Percentiles rank a stretch among this genome's conserved stretches.
phyloP scores from a whole-genome alignment of 2,329 filamentous ascomycete species.

The Trichoderma harzianum region DNA sequence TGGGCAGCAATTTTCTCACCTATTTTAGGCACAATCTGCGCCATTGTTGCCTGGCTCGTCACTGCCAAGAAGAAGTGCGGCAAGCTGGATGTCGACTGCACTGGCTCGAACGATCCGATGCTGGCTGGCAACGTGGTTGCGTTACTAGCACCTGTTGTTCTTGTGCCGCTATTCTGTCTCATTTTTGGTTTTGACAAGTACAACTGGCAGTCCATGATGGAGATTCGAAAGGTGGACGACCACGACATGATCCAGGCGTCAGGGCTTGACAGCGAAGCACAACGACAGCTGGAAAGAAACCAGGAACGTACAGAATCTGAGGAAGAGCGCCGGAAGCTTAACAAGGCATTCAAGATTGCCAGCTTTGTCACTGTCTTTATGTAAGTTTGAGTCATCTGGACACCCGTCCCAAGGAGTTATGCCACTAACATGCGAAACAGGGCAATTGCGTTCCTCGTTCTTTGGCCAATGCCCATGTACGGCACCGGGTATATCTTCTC shows the following conservation, averaged over 20 bases:
- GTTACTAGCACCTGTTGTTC: slow-evolving; percentile 70
- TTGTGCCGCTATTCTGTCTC: slow-evolving; percentile 73
- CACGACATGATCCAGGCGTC: slow-evolving; percentile 63
- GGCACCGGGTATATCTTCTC: slow-evolving; percentile 67
- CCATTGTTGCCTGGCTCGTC: slow-evolving; percentile 72
- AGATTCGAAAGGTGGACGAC: slow-evolving; percentile 76
- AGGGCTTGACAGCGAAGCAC: slow-evolving; percentile 41
- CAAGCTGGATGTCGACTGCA: slow-evolving; percentile 66
- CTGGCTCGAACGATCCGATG: slow-evolving; percentile 83
- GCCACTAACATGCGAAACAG: slow-evolving; percentile 14
- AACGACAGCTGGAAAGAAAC: slow-evolving; percentile 21
- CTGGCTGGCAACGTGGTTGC: slow-evolving; percentile 82
- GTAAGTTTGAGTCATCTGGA: slow-evolving; percentile 19
- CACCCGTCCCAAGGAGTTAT: not conserved
- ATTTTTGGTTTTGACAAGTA: slow-evolving; percentile 63
- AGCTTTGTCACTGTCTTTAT: slow-evolving; percentile 33
- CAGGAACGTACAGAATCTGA: slow-evolving; percentile 37
- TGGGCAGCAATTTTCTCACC: slow-evolving; percentile 67
- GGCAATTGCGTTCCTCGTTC: slow-evolving; percentile 68
- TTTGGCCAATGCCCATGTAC: slow-evolving; percentile 94
- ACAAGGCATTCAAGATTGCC: slow-evolving; percentile 50
- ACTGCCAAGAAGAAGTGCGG: slow-evolving; percentile 68
- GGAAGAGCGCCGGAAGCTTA: slow-evolving; percentile 47
- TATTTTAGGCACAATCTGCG: slow-evolving; percentile 61
- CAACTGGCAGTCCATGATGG: slow-evolving; percentile 80